These are phyloP conservation scores for Ophiostoma himal-ulmi DNA, from an alignment of 2,329 filamentous ascomycete species.

Conservation along the genomic window DNA sequence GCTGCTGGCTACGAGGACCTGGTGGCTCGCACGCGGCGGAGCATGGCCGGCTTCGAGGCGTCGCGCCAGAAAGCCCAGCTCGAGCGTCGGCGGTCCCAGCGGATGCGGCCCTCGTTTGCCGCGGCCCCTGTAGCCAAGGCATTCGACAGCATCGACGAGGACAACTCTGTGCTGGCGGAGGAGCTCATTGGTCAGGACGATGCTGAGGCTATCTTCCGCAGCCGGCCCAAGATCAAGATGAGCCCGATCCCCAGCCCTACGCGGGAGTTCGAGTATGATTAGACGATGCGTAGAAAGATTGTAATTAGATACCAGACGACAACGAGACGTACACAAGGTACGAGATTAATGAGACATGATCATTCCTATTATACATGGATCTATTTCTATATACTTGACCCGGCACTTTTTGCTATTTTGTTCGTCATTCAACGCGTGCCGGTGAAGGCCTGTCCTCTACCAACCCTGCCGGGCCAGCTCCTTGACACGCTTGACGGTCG, in stretches of 20 bases:
- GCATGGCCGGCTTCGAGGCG: conserved; percentile 58
- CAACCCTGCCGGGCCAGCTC: conserved; percentile 73
- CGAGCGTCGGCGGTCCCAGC: conserved; percentile 48
- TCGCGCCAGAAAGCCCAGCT: conserved; percentile 56
- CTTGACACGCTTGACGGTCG: conserved; percentile 57
- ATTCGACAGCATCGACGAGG: conserved; percentile 38
- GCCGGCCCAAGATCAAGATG: conserved; percentile 69
- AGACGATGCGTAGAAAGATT: not conserved
- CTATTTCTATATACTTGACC: not conserved
- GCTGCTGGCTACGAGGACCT: conserved; percentile 42
- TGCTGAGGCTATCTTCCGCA: conserved; percentile 78
- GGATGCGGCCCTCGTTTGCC: conserved; percentile 31
- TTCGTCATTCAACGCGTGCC: not conserved
- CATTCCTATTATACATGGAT: conserved; percentile 10
- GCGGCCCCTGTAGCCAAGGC: conserved; percentile 27
- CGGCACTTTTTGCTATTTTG: not conserved
- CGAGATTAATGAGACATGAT: conserved; percentile 8
- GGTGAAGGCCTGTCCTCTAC: conserved; percentile 39
- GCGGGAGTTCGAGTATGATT: conserved; percentile 15
- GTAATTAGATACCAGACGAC: not conserved
- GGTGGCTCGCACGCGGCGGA: conserved; percentile 52
- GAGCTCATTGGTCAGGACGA: conserved; percentile 68
- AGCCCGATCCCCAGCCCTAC: conserved; percentile 58
- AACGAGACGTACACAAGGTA: not conserved
- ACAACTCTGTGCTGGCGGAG: conserved; percentile 53